Conservation (phyloP, 1,284 basidiomycete species). For the Agroathelia rolfsii region DNA sequence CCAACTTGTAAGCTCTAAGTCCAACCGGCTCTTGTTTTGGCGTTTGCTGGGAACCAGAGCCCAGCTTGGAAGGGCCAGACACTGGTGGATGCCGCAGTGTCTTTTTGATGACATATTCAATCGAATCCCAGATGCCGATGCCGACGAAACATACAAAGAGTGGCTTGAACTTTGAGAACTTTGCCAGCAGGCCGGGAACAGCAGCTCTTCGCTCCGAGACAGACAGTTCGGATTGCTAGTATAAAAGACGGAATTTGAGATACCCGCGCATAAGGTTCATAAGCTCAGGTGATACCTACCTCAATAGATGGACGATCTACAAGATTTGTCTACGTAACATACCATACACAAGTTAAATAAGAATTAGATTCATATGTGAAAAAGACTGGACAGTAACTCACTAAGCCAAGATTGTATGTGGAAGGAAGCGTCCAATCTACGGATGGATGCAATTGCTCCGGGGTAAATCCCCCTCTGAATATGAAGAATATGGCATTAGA, state of each 20-base stretch:
- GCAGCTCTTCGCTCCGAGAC: slow-evolving; percentile 37
- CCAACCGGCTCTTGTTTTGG: no score
- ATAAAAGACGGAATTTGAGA: neutral
- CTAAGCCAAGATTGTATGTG: slow-evolving; percentile 40
- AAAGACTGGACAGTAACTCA: slow-evolving; percentile 16
- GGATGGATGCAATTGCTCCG: slow-evolving; percentile 29
- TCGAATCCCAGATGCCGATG: slow-evolving; percentile 53
- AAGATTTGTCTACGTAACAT: slow-evolving; percentile 48
- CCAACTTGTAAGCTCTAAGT: no score
- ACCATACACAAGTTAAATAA: neutral
- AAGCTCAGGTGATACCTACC: slow-evolving; percentile 19
- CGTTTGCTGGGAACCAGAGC: no score
- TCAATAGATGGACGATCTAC: slow-evolving; percentile 48
- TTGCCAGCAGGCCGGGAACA: slow-evolving; percentile 42
- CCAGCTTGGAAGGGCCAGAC: no score
- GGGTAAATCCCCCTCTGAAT: slow-evolving; percentile 43
- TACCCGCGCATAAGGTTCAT: neutral
- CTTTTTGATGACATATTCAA: slow-evolving; percentile 13
- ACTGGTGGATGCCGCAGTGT: neutral
- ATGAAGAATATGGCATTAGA: slow-evolving; percentile 1
- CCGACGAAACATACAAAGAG: slow-evolving; percentile 65
- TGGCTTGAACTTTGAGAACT: slow-evolving; percentile 46
- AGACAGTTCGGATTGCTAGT: slow-evolving; percentile 51
- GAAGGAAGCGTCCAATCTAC: slow-evolving; percentile 38
- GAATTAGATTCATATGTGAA: no score